Conservation (phyloP, 768 basidiomycete species). For the Daedaleopsis nitida region DNA sequence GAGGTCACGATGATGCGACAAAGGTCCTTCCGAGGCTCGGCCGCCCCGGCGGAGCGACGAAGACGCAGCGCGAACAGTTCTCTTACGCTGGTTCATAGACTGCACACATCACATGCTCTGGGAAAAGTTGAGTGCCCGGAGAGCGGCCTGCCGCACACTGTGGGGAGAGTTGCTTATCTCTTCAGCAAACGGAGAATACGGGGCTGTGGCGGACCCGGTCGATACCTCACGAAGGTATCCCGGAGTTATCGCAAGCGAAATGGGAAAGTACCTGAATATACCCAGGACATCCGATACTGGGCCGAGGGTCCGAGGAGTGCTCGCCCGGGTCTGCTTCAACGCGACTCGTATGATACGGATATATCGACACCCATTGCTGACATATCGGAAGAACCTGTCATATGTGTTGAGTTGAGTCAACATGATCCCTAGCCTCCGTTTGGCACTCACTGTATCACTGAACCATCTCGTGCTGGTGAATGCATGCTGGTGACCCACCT, state of each 20-base stretch:
- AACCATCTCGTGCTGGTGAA: too few species aligned
- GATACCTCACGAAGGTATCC: neutral
- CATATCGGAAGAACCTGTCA: neutral
- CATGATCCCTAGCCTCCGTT: neutral
- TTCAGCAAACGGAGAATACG: too few species aligned
- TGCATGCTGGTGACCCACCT: neutral
- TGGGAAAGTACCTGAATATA: neutral
- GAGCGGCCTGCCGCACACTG: neutral
- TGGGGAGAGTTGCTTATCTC: neutral
- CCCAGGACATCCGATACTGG: neutral
- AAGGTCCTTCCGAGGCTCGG: constrained; percentile 15
- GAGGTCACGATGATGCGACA: constrained; percentile 12
- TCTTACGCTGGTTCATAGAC: neutral
- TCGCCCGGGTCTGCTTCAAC: too few species aligned
- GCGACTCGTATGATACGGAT: too few species aligned
- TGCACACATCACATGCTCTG: constrained; percentile 13
- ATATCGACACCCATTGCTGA: neutral
- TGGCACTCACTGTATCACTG: neutral
- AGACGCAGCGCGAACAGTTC: neutral
- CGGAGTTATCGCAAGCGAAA: neutral
- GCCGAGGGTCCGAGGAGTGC: too few species aligned
- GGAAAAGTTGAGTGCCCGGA: neutral
- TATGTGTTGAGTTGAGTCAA: neutral
- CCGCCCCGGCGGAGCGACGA: constrained; percentile 8
- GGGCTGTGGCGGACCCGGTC: too few species aligned